Base-by-base conservation (phyloP, 1,139 yeast genomes). In the Pichia inconspicua region DNA sequence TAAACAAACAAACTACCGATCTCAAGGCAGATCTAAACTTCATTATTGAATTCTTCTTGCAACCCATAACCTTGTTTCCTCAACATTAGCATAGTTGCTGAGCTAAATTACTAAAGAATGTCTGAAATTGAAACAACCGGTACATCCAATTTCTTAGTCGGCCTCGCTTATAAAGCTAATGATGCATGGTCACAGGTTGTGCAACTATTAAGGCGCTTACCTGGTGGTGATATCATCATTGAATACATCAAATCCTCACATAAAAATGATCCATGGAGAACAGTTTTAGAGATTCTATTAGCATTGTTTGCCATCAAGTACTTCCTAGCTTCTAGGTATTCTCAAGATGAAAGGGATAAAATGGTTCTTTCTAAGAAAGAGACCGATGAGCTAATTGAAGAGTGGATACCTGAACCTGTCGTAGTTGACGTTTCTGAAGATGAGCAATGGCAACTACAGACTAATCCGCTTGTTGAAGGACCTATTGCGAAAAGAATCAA, bases 261-360 rank as follows among this genome's bases (percentile, higher is more conserved):
- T 65, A 90, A 88, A 64, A 79, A 92, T 67, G 99, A 92, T 66
- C 99, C 99, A 1, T 75, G 88, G 51, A 78, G 98, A 58, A 86
- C 97, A 1, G 63, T 88, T 15, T 74, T 92, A 52, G 99, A 92
- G 67, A 68, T 86, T 46, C 74, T 82, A 19, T 72, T 92, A 56
- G 77, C 89, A 44, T 63, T 89, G n/a, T 86, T 90, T 66, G 97
- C 96, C 8, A 70, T 89, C 50, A 76, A 85, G 55, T 92, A 92
- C 68, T 89, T 90, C 60, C 71, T 90, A 48, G 77, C 94, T 19
- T 80, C 92, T 32, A 87, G 87, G 66, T 84, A 84, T 62, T 82
- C 90, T 56, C 84, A 82, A 56, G 82, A 84, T 60, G 84, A 84
- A 66, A 75, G 82, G 43, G 88, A 84, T 57, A 75, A 80, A 54